Percentiles rank a stretch among this genome's conserved stretches.
Conservation (phyloP, 441 rosid genomes). For the Eruca vesicaria region DNA sequence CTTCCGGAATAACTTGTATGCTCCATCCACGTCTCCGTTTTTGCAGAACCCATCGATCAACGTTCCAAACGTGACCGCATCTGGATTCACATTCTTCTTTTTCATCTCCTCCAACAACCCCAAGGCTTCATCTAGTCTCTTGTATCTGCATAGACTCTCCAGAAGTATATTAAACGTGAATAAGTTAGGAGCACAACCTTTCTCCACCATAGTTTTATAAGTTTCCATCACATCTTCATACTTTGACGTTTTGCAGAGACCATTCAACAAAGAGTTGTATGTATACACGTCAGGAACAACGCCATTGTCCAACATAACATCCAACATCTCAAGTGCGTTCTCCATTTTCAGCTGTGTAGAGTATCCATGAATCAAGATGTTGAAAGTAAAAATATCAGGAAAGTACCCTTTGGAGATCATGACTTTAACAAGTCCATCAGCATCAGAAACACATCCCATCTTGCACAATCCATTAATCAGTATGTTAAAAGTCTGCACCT, state of each 20-base stretch:
- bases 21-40: constrained; percentile 66
- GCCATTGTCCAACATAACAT: constrained; percentile 65
- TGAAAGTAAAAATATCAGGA: constrained; percentile 87
- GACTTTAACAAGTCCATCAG: constrained; percentile 57
- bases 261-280: constrained; percentile 83
- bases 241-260: constrained; percentile 85
- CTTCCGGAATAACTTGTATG: constrained; percentile 57
- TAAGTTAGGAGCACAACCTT: constrained; percentile 71
- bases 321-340: constrained; percentile 60
- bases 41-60: constrained; percentile 68
- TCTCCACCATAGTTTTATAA: constrained; percentile 63
- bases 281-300: constrained; percentile 84
- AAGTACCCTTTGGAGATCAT: constrained; percentile 70
- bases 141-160: constrained; percentile 84
- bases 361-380: constrained; percentile 85
- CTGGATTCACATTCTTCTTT: constrained; percentile 58
- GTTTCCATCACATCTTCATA: constrained; percentile 78
- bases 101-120: constrained; percentile 58
- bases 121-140: constrained; percentile 62
- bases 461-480: constrained; percentile 84
- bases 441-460: constrained; percentile 92
- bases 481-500: constrained; percentile 81
- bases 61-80: constrained; percentile 66
- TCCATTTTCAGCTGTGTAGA: constrained; percentile 77
- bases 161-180: constrained; percentile 76